Conservation (phyloP, 1,284 basidiomycete species). For the Rhodotorula sp. region DNA sequence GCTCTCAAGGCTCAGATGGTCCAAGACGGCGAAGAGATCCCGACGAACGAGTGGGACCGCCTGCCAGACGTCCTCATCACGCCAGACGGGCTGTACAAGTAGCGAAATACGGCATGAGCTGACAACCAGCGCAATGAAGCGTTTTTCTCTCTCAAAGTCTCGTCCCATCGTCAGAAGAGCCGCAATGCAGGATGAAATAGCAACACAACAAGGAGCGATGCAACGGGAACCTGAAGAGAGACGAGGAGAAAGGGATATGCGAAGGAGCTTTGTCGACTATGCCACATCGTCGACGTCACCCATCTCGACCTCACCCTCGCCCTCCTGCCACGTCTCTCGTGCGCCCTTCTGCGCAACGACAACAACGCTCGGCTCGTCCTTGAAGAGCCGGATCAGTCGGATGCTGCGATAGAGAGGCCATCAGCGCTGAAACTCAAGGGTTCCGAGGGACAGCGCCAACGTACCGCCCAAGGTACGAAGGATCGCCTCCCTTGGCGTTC, state of each 20-base stretch:
- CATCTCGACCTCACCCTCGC: slow-evolving; percentile 39
- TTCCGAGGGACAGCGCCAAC: not conserved
- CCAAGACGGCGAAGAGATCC: slow-evolving; percentile 41
- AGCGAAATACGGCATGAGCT: too few species aligned
- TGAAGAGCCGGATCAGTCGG: slow-evolving; percentile 32
- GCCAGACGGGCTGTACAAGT: slow-evolving; percentile 27
- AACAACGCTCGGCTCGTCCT: slow-evolving; percentile 24
- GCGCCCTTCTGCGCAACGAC: slow-evolving; percentile 28
- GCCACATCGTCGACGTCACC: slow-evolving; percentile 12
- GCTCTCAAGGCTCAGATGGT: slow-evolving; percentile 46
- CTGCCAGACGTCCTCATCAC: slow-evolving; percentile 46
- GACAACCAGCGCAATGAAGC: not conserved
- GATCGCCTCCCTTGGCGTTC: slow-evolving; percentile 37
- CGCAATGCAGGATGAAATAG: too few species aligned
- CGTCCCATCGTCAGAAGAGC: too few species aligned
- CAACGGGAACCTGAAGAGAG: too few species aligned
- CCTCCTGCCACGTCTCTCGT: slow-evolving; percentile 23
- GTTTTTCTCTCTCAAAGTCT: not conserved
- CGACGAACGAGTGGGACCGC: slow-evolving; percentile 46
- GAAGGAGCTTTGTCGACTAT: too few species aligned
- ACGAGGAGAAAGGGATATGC: not conserved
- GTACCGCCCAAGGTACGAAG: slow-evolving; percentile 36
- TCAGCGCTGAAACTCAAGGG: not conserved
- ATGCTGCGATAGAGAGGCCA: not conserved
- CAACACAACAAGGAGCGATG: too few species aligned